Evolutionary conservation across 139 green algal genomes (phyloP), one percentile per base, ranked within the genome.

Genomic region (Astrephomene gubernaculifera): DNA sequence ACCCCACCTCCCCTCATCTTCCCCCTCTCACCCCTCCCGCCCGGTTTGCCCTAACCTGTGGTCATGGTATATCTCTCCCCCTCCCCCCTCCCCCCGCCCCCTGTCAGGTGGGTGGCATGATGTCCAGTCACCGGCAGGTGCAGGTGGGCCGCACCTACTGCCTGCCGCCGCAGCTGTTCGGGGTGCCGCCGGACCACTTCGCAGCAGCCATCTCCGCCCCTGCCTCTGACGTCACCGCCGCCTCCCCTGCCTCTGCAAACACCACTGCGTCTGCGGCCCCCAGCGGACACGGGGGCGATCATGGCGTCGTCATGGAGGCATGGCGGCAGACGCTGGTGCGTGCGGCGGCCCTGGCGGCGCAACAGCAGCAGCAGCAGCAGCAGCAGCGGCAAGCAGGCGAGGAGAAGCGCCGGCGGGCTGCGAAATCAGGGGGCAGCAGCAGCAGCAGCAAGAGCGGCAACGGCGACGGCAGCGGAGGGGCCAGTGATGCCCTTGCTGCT

Each of bases 111-210:
- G 94, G 95, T 60, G 82, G 71, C 21, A 87, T 89, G 45, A 93
- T 93, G 93, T 96, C 91, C 25, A 95, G 90, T 44, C 49, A 95
- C 52, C 86, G 95, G 21, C 89, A 92, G 85, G 81, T 98, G 41
- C 93, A 96, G 85, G 88, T 91, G 41, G 95, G 95, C 9, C 69
- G 88, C 7, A 63, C 52, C 22, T 98, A 97, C 79, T 52, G 83
- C 7, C 86, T 91, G 19, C 95, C 95, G 3, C 95, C 95, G 0
- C 31, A 70, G 24, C 81, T 91, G 6, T 60, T 36, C 61, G 95
- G 95, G 63, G 71, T 97, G 12, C 49, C 89, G 38, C 94, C 94
- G n/a, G n/a, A n/a, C n/a, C n/a, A n/a, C n/a, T n/a, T n/a, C n/a
- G n/a, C n/a, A n/a, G n/a, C n/a, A n/a, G n/a, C n/a, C n/a, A n/a